Evolutionary conservation across 2,329 filamentous ascomycete genomes (phyloP).

Genomic region (Coleophoma eucalyptorum): DNA sequence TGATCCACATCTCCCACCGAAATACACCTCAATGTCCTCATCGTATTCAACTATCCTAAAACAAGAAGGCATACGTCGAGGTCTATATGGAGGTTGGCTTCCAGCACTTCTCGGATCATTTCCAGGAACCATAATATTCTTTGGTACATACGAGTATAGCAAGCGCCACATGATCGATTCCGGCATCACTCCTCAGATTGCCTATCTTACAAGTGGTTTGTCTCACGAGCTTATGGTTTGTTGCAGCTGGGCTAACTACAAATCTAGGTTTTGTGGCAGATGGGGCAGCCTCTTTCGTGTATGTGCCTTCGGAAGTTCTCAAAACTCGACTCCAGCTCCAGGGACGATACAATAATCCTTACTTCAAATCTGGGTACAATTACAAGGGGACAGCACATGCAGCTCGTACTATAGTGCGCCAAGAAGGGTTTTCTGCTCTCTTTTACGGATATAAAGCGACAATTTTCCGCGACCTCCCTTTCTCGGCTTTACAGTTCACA

Average conservation of each 20-base stretch:
- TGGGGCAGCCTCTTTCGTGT: slow-evolving; percentile 84
- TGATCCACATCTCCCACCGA: slow-evolving; percentile 87
- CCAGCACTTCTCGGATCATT: slow-evolving; percentile 92
- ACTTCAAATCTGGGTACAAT: slow-evolving; percentile 93
- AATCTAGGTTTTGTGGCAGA: slow-evolving; percentile 81
- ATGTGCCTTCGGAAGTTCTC: slow-evolving; percentile 95
- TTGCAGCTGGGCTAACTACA: slow-evolving; percentile 2
- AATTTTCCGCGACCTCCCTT: slow-evolving; percentile 88
- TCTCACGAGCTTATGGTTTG: slow-evolving; percentile 2
- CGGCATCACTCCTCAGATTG: slow-evolving; percentile 76
- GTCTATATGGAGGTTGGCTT: slow-evolving; percentile 89
- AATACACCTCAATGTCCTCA: slow-evolving; percentile 84
- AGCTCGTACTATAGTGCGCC: slow-evolving; percentile 74
- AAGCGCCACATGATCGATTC: slow-evolving; percentile 85
- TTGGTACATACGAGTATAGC: slow-evolving; percentile 93
- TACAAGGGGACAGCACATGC: slow-evolving; percentile 85
- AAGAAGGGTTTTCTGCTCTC: slow-evolving; percentile 79
- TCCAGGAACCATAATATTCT: slow-evolving; percentile 90
- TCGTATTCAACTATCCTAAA: slow-evolving; percentile 92
- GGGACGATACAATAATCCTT: slow-evolving; percentile 91
- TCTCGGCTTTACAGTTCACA: slow-evolving; percentile 94
- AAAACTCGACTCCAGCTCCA: slow-evolving; percentile 97
- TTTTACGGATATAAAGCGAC: slow-evolving; percentile 98
- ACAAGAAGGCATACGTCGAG: slow-evolving; percentile 82
- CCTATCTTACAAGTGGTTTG: slow-evolving; percentile 81